Evolutionary conservation across 2,329 filamentous ascomycete genomes (phyloP).

Genomic region (Trichophyton equinum): DNA sequence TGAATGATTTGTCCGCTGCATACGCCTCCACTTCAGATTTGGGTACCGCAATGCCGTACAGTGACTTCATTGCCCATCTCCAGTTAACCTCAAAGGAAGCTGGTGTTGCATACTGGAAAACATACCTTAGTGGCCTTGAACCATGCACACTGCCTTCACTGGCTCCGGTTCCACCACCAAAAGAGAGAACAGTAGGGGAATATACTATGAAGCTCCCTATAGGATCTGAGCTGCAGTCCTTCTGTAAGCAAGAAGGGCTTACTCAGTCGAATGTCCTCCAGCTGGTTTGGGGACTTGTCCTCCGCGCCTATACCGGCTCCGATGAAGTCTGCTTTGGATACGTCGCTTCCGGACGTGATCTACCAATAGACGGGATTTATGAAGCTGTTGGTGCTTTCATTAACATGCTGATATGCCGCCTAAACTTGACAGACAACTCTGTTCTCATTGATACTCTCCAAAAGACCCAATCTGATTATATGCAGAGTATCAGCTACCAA

Average conservation of each 20-base stretch:
- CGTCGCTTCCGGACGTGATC: conserved; percentile 29
- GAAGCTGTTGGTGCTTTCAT: conserved; percentile 36
- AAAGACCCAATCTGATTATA: conserved; percentile 35
- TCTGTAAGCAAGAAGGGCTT: conserved; percentile 10
- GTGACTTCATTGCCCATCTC: conserved; percentile 28
- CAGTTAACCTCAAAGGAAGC: conserved; percentile 17
- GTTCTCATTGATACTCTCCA: conserved; percentile 31
- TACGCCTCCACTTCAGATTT: conserved; percentile 22
- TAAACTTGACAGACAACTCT: conserved; percentile 27
- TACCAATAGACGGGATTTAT: conserved; percentile 26
- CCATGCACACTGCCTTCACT: conserved; percentile 22
- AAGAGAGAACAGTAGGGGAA: conserved; percentile 4
- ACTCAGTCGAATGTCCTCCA: conserved; percentile 46
- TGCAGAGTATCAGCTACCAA: conserved; percentile 38
- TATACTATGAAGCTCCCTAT: conserved; percentile 10
- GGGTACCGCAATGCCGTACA: conserved; percentile 22
- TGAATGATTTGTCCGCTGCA: conserved; percentile 22
- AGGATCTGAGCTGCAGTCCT: conserved; percentile 9
- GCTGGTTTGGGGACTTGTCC: conserved; percentile 31
- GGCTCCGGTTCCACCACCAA: conserved; percentile 3
- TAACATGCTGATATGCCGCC: conserved; percentile 43
- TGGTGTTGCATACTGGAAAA: conserved; percentile 25
- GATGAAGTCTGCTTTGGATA: conserved; percentile 32
- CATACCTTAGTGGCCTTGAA: conserved; percentile 22
- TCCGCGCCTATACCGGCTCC: conserved; percentile 24